Evolutionary conservation across 2,329 filamentous ascomycete species (phyloP), one percentile per base, ranked within the genome.

Genomic region (Catunica adiposa): DNA sequence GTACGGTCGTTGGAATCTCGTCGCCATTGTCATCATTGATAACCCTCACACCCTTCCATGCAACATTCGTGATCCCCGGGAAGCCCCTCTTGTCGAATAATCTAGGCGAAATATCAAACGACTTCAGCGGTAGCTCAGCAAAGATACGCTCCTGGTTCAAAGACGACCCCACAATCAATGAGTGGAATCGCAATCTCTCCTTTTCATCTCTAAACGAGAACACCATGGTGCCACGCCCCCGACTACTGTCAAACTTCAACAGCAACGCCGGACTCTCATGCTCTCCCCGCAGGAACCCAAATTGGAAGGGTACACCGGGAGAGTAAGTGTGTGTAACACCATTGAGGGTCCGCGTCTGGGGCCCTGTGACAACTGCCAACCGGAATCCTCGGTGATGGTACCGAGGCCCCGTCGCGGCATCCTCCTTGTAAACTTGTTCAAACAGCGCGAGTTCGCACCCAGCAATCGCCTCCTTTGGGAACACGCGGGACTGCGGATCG

Each of bases 301-400:
- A 94, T 50, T 86, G 79, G 48, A 94, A 73, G 0, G 87, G 86
- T 22, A 77, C 69, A 20, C 77, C 75, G 3, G 81, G 77, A 14
- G 76, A 72, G 48, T 89, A 76, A 14, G 77, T 72, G 64, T 92
- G 85, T 58, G 82, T 83, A 53, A 92, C 77, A 46, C 81, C 84
- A 64, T 84, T 89, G 37, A 94, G 70, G 1, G 84, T 85, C 65
- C 89, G 87, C 53, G 81, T 86, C 59, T 78, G 81, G 1, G 86
- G 79, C 7, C 84, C 84, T 0, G 89, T 94, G 34, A 89, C 78
- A 15, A 94, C 76, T 7, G 84, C 78, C 50, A 95, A 70, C 22
- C 89, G 80, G 69, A 84, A 92, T 0, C 89, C 89, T 44, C 83
- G 78, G 66, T 95, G 89, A 63, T 83, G 78, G 56, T 73, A 80